phyloP scores from a whole-genome alignment of 768 basidiomycete genomes.

The Naganishia randhawae region DNA sequence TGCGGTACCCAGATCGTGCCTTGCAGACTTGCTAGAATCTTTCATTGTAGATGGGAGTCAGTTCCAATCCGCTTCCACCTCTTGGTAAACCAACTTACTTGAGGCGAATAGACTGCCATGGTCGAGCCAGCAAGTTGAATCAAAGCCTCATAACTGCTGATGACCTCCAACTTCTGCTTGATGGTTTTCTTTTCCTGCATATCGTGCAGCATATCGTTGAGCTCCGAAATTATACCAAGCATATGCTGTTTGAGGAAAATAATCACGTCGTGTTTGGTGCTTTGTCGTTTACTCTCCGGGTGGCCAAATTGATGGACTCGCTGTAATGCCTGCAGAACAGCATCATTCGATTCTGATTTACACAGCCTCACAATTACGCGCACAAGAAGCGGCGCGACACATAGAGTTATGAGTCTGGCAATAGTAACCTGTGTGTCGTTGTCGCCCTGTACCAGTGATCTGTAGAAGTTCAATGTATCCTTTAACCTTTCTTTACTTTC shows the following conservation, averaged over 20 bases:
- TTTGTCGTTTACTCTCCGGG: slow-evolving; percentile 7
- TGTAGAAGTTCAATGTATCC: slow-evolving; percentile 18
- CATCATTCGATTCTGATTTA: slow-evolving; percentile 59
- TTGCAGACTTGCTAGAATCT: slow-evolving; percentile 97
- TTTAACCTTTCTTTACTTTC: slow-evolving; percentile 24
- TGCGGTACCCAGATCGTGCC: slow-evolving; percentile 73
- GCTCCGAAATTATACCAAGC: slow-evolving; percentile 75
- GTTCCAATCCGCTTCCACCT: neutral
- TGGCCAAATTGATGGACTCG: slow-evolving; percentile 37
- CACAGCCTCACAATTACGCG: slow-evolving; percentile 75
- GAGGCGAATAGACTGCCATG: slow-evolving; percentile 75
- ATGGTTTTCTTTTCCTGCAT: slow-evolving; percentile 70
- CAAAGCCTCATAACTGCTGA: slow-evolving; percentile 72
- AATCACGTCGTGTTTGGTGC: slow-evolving; percentile 37
- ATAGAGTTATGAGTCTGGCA: slow-evolving; percentile 57
- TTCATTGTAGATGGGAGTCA: neutral
- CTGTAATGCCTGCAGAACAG: slow-evolving; percentile 52
- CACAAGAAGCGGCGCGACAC: slow-evolving; percentile 65
- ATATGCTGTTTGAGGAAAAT: slow-evolving; percentile 69
- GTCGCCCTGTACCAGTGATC: slow-evolving; percentile 18
- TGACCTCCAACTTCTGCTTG: slow-evolving; percentile 67
- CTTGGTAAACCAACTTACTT: slow-evolving; percentile 57
- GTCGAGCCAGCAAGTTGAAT: slow-evolving; percentile 66
- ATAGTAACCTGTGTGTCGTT: slow-evolving; percentile 30
- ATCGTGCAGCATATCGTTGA: slow-evolving; percentile 84